Base-by-base conservation (phyloP, 2,329 filamentous ascomycete genomes). In the Lecanicillium sp. region DNA sequence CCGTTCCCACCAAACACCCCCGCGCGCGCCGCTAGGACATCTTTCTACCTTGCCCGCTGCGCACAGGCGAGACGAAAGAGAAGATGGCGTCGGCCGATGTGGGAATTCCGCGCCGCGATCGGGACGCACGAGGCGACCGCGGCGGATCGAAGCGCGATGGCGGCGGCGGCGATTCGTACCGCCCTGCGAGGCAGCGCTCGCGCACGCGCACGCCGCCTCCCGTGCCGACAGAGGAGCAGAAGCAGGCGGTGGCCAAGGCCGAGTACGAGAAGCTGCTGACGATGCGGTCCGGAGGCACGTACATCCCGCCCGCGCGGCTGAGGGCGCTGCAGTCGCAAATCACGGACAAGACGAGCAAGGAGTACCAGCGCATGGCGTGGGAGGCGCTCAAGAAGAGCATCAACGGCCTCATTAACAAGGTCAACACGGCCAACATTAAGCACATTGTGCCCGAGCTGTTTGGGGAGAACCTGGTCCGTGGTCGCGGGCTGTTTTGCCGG, bases 321-420 rank as follows among this genome's bases (percentile, higher is more conserved):
- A 80, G 88, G 51, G 90, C 90, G 29, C 76, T 98, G 44, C 92
- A 98, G 67, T 87, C 89, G 38, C 88, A 95, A 64, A 95, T 98
- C 61, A 96, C 88, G 45, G 92, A 98, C 66, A 95, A 94, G 71
- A 81, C 77, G 39, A 94, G 83, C 62, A 94, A 95, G 63, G 92
- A 97, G 65, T 97, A 95, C 58, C 92, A 97, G 73, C 86, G 92
- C 53, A 94, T 98, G 87, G 88, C 89, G 8, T 98, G 92, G 92
- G 92, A 98, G 64, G 90, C 90, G 11, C 69, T 98, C 55, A 98
- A 98, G 69, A 98, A 98, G 71, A 92, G 86, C 35, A 95, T 98
- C 65, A 97, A 98, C 58, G 92, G 92, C 52, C 68, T 98, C 48
- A 95, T 98, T 73, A 98, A 98, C 74, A 98, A 98, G 70, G 85